A percentile compares a stretch with the other conserved stretches of the same genome.
These are phyloP conservation scores for Protomyces gravidus DNA, from an alignment of 1,139 yeast species.

Conservation along the genomic window DNA sequence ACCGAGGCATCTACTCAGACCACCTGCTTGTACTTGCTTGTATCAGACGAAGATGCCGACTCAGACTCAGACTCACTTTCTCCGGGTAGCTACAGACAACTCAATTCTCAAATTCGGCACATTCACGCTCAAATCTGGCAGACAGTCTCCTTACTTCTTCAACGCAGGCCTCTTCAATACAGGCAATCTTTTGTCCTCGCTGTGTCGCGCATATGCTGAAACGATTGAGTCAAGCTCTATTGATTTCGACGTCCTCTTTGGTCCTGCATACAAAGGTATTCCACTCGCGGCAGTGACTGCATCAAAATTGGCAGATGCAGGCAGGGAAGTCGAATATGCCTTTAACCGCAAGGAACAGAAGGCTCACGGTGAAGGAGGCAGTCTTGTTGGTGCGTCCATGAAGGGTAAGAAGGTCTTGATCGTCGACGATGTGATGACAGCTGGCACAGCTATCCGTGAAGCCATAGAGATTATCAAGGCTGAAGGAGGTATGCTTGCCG, in stretches of 20 bases:
- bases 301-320: slow-evolving; percentile 80
- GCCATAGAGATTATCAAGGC: slow-evolving; percentile 73
- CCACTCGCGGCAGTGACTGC: slow-evolving; percentile 91
- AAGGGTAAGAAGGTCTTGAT: slow-evolving; percentile 69
- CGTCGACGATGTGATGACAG: slow-evolving; percentile 96
- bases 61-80: slow-evolving; percentile 8
- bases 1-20: too few relatives aligned
- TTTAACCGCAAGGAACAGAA: slow-evolving; percentile 68
- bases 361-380: slow-evolving; percentile 98
- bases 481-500: slow-evolving; percentile 72
- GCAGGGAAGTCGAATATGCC: slow-evolving; percentile 46
- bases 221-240: slow-evolving; percentile 71
- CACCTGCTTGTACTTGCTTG: too few relatives aligned
- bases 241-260: slow-evolving; percentile 85
- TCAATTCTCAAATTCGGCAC: slow-evolving; percentile 23
- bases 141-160: slow-evolving; percentile 94
- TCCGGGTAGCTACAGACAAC: slow-evolving; percentile 17
- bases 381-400: slow-evolving; percentile 78
- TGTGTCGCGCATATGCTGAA: slow-evolving; percentile 84
- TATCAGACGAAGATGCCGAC: slow-evolving; percentile 23
- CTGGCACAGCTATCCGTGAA: slow-evolving; percentile 96
- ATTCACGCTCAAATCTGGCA: slow-evolving; percentile 67
- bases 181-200: slow-evolving; percentile 67
- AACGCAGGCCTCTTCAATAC: slow-evolving; percentile 85
- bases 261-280: slow-evolving; percentile 97